These are phyloP conservation scores for Trichosporon sp. DNA, from an alignment of 1,284 basidiomycete genomes.

Conservation along the genomic window DNA sequence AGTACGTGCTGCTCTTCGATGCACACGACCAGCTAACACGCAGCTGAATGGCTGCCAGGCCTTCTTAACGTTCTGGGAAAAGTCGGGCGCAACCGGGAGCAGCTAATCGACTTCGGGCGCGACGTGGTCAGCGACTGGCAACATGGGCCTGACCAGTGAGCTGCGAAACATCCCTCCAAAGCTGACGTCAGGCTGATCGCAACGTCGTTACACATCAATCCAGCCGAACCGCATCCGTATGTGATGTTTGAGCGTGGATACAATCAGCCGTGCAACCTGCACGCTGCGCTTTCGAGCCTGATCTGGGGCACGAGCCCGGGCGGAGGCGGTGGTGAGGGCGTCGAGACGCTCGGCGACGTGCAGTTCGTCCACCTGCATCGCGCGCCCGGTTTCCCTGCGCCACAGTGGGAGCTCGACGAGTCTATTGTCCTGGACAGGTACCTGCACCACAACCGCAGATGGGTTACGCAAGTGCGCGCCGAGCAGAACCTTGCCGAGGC, in stretches of 20 bases:
- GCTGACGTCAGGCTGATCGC: conserved; percentile 9
- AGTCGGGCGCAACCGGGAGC: background rate
- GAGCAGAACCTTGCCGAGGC: conserved; percentile 31
- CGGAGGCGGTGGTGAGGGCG: conserved; percentile 22
- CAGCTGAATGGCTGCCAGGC: background rate
- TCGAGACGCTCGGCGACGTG: conserved; percentile 32
- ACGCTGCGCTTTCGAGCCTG: conserved; percentile 23
- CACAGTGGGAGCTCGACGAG: conserved; percentile 39
- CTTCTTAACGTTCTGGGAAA: background rate
- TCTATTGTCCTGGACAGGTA: conserved; percentile 39
- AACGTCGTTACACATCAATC: background rate
- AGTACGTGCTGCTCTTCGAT: background rate
- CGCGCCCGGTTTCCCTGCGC: conserved; percentile 20
- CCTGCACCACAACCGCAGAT: conserved; percentile 29
- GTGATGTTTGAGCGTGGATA: conserved; percentile 12
- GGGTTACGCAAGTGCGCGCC: conserved; percentile 35
- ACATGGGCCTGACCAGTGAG: conserved; percentile 7
- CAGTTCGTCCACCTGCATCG: conserved; percentile 30
- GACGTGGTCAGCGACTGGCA: conserved; percentile 7
- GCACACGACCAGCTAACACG: background rate
- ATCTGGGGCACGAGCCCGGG: conserved; percentile 26
- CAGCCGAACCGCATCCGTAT: conserved; percentile 5
- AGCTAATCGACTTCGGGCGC: background rate
- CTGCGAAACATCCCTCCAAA: background rate
- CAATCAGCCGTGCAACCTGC: conserved; percentile 19